Conservation (phyloP, 2,329 filamentous ascomycete species). For the Myriangium duriaei region DNA sequence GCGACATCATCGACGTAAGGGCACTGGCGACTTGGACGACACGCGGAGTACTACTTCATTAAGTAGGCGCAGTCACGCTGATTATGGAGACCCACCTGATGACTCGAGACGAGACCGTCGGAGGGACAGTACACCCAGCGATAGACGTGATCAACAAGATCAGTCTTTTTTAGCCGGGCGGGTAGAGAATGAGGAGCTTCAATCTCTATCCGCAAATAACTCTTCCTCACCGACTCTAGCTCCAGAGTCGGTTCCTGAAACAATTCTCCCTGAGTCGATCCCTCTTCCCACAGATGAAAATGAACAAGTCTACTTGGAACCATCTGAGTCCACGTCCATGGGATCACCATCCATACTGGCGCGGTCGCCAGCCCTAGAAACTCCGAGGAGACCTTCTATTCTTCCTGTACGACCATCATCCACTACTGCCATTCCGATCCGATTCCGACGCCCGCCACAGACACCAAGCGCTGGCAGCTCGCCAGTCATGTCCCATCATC, state of each 20-base stretch:
- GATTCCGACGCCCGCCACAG: slow-evolving; percentile 21
- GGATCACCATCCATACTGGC: too few relatives aligned
- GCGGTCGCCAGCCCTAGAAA: slow-evolving; percentile 17
- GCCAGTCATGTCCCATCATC: slow-evolving; percentile 12
- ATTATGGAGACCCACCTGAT: slow-evolving; percentile 13
- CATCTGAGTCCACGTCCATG: too few relatives aligned
- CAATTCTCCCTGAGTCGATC: slow-evolving; percentile 15
- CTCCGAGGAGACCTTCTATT: slow-evolving; percentile 12
- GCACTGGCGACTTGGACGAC: slow-evolving; percentile 14
- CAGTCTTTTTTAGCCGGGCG: slow-evolving; percentile 53
- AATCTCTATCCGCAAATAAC: slow-evolving; percentile 28
- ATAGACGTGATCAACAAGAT: slow-evolving; percentile 15
- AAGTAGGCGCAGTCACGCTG: slow-evolving; percentile 15
- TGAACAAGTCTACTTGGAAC: too few relatives aligned
- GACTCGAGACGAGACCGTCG: slow-evolving; percentile 7
- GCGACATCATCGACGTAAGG: slow-evolving; percentile 27
- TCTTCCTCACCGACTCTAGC: slow-evolving; percentile 15
- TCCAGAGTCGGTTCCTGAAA: slow-evolving; percentile 20
- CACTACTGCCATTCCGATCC: slow-evolving; percentile 24
- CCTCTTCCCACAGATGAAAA: too few relatives aligned
- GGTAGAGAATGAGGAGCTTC: slow-evolving; percentile 46
- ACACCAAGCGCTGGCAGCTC: slow-evolving; percentile 14
- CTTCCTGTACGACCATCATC: slow-evolving; percentile 16
- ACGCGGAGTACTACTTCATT: slow-evolving; percentile 12
- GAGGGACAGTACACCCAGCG: neutral